Conservation (phyloP, 2,329 filamentous ascomycete species). For the Aspergillus viridinutans region DNA sequence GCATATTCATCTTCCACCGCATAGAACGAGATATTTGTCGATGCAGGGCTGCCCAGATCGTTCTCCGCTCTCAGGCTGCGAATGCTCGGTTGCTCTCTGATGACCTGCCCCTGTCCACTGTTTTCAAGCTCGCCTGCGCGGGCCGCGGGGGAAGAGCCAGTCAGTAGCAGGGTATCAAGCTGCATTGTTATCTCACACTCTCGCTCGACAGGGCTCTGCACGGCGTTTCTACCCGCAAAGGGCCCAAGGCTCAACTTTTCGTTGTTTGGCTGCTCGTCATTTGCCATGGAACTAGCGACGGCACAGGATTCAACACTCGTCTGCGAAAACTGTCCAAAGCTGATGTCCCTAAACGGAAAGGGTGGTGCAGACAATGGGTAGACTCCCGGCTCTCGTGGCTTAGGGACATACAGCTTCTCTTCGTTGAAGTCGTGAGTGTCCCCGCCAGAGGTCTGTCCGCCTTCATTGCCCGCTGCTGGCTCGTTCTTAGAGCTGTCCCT, state of each 20-base stretch:
- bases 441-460: not conserved
- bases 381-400: slow-evolving; percentile 4
- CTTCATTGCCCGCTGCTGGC: not conserved
- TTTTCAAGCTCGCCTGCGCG: slow-evolving; percentile 13
- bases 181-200: not conserved
- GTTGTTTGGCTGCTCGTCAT: not conserved
- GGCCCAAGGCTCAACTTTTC: slow-evolving; percentile 4
- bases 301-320: slow-evolving; percentile 6
- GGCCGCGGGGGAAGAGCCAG: slow-evolving; percentile 14
- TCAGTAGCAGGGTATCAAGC: slow-evolving; percentile 11
- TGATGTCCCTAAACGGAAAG: not conserved
- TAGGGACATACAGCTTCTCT: slow-evolving; percentile 15
- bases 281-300: not conserved
- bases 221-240: slow-evolving; percentile 1
- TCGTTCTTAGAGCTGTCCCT: slow-evolving; percentile 7
- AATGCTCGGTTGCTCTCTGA: slow-evolving; percentile 7
- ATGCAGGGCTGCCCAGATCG: not conserved
- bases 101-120: slow-evolving; percentile 9
- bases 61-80: slow-evolving; percentile 11
- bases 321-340: slow-evolving; percentile 1
- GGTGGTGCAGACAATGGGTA: slow-evolving; percentile 14
- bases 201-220: not conserved
- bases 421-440: slow-evolving; percentile 3
- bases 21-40: not conserved
- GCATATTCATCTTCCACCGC: not conserved